phyloP scores from a whole-genome alignment of 2,329 filamentous ascomycete genomes.

The Beauveria scarabaeidicola region DNA sequence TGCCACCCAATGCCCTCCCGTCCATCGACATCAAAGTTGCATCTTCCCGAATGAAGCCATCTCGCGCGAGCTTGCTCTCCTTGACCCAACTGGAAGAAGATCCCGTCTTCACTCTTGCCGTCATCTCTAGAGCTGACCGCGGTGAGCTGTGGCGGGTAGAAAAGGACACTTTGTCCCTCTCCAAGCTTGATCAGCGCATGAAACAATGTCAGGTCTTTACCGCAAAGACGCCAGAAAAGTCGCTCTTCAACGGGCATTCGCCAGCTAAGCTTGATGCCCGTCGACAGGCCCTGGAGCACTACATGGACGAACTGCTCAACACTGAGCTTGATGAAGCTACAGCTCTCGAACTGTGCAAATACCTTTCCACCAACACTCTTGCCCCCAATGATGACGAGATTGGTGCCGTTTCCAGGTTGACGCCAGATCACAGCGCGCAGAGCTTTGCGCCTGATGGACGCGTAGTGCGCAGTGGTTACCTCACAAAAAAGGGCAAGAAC shows the following conservation, averaged over 20 bases:
- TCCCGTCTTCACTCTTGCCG: conserved; percentile 83
- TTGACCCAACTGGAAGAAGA: conserved; percentile 79
- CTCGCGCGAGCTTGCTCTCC: conserved; percentile 73
- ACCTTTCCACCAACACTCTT: conserved; percentile 63
- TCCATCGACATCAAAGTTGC: conserved; percentile 81
- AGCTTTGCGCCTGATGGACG: conserved; percentile 52
- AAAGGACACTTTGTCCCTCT: conserved; percentile 76
- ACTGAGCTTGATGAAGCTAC: conserved; percentile 70
- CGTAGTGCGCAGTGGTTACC: conserved; percentile 74
- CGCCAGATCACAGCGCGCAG: conserved; percentile 23
- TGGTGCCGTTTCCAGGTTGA: conserved; percentile 18
- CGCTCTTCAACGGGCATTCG: conserved; percentile 83
- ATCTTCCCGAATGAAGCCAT: conserved; percentile 91
- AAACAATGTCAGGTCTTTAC: conserved; percentile 65
- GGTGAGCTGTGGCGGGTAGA: conserved; percentile 89
- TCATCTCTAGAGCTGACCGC: conserved; percentile 67
- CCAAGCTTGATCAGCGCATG: conserved; percentile 73
- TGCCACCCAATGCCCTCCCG: conserved; percentile 81
- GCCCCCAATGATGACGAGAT: conserved; percentile 54
- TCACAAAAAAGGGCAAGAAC: conserved; percentile 96
- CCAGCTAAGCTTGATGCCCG: conserved; percentile 89
- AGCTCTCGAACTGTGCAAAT: conserved; percentile 76
- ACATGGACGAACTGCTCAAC: conserved; percentile 78
- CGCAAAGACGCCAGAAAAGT: conserved; percentile 72
- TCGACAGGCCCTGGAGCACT: conserved; percentile 69